Conservation (phyloP, 1,139 yeast species). For the Hyphopichia khmerensis region DNA sequence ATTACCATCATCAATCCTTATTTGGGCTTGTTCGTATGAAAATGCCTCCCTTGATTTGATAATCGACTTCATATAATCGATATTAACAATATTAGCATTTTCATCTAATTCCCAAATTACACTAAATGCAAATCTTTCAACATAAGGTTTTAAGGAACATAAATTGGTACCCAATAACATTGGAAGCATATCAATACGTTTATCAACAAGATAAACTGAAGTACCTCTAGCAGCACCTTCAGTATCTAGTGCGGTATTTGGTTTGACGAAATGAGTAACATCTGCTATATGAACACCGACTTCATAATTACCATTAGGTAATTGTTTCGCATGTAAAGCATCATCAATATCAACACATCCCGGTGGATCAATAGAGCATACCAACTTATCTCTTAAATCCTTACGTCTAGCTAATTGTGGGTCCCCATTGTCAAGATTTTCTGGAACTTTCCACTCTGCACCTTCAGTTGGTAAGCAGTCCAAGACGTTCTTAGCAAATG, state of each 20-base stretch:
- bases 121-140: constrained; percentile 93
- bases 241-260: constrained; percentile 86
- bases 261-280: constrained; percentile 94
- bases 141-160: constrained; percentile 93
- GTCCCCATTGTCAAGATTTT: constrained; percentile 45
- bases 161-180: constrained; percentile 92
- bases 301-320: constrained; percentile 92
- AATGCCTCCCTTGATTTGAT: constrained; percentile 93
- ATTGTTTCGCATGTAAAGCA: constrained; percentile 81
- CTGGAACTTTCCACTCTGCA: constrained; percentile 88
- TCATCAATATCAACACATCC: constrained; percentile 99
- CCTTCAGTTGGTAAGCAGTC: constrained; percentile 94
- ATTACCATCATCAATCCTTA: constrained; percentile 78
- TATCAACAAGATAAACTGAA: constrained; percentile 95
- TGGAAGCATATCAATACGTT: constrained; percentile 98
- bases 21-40: constrained; percentile 90
- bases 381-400: constrained; percentile 83
- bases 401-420: constrained; percentile 63
- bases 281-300: constrained; percentile 99
- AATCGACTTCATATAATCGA: constrained; percentile 81
- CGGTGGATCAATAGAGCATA: constrained; percentile 97
- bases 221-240: constrained; percentile 99
- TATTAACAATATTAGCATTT: constrained; percentile 81
- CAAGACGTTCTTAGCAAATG: constrained; percentile 88
- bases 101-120: constrained; percentile 93